Base-by-base conservation (phyloP, 306 rosid species). In the Vigna angularis region DNA sequence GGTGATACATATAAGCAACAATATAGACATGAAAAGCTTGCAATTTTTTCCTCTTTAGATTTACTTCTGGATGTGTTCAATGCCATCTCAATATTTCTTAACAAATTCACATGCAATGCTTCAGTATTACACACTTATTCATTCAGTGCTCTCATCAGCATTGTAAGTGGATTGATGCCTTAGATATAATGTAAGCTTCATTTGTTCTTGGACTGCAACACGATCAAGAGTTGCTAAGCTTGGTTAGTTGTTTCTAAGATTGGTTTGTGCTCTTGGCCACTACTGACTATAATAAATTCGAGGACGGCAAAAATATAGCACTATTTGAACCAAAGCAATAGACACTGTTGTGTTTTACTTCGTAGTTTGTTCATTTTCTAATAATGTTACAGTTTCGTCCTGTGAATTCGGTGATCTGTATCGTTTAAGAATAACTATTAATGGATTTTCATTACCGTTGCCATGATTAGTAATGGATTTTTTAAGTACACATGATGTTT, bases 191-290 rank as follows among this genome's bases (percentile, higher is more conserved):
- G 36, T 57, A 20, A 49, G 22, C 70, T 62, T 72, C 55, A 40
- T 61, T 79, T 71, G 20, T 38, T 71, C 47, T 58, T 79, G 66
- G 66, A 70, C 47, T 26, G 38, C 38, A 59, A 72, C 38, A 26
- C 38, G 2, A 40, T 44, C 69, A n/a, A 45, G 45, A 59, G 48
- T 10, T 52, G 79, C 62, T 26, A 17, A 79, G 73, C 44, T 30
- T 64, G 58, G 47, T 9, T 42, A 9, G 13, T 42, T 42, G 48
- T 5, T 42, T 42, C 13, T 42, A 42, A 9, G 47, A 22, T 71
- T 49, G n/a, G 45, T 73, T 63, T 38, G 10, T 22, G 55, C n/a
- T 52, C 66, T 66, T 26, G 57, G 40, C 40, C 47, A 36, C 53
- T 45, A 24, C 65, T 1, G 30, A n/a, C 4, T 10, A n/a, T 5